Evolutionary conservation across 225 moss, liverwort and hornwort genomes (phyloP).

Genomic region (Thuidium tamariscinum): DNA sequence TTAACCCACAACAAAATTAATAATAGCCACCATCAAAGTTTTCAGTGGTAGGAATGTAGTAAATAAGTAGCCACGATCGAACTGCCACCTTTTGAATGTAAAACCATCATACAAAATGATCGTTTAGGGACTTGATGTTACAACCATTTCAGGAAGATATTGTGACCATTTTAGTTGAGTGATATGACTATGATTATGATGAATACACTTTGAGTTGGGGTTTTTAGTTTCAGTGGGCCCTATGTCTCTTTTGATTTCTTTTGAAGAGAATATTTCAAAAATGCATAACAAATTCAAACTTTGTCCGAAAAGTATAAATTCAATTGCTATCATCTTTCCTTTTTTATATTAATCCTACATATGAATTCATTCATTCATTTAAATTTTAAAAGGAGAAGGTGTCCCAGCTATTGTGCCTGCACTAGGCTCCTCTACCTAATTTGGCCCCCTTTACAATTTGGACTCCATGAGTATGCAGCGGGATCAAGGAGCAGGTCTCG

Average conservation of each 20-base stretch:
- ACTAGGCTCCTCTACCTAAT: too few relatives aligned
- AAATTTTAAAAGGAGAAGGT: too few relatives aligned
- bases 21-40: background rate
- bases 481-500: background rate
- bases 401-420: background rate
- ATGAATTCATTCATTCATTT: background rate
- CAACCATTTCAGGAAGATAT: fast-evolving
- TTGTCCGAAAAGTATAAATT: fast-evolving
- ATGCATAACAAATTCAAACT: background rate
- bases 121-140: background rate
- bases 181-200: too few relatives aligned
- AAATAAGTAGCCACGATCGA: background rate
- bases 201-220: background rate
- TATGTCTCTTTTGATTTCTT: background rate
- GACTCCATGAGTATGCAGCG: background rate
- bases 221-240: fast-evolving
- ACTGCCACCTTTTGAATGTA: background rate
- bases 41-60: too few relatives aligned
- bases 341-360: too few relatives aligned
- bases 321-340: too few relatives aligned
- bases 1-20: background rate
- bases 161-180: background rate
- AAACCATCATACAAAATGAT: background rate
- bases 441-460: background rate
- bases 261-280: background rate